phyloP scores from a whole-genome alignment of 1,284 basidiomycete species.

The Irpex rosettiformis region DNA sequence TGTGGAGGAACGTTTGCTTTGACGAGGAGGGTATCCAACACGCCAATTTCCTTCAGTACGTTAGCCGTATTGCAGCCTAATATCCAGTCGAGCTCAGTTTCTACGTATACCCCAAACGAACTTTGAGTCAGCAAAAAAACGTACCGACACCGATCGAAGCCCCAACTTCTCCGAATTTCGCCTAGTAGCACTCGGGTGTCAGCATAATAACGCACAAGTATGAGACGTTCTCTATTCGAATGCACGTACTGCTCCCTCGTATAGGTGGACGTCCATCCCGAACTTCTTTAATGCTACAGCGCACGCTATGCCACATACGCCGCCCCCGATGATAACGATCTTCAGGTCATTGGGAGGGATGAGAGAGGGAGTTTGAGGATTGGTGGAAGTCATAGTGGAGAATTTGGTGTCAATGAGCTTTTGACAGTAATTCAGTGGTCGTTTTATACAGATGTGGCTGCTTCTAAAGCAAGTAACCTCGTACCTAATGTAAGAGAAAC shows the following conservation, averaged over 20 bases:
- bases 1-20: constrained; percentile 29
- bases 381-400: not conserved
- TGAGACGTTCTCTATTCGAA: not conserved
- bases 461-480: not conserved
- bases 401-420: no score
- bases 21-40: constrained; percentile 38
- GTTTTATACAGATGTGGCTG: no score
- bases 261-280: constrained; percentile 18
- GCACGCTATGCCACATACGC: constrained; percentile 16
- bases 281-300: constrained; percentile 16
- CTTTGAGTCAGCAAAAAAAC: not conserved
- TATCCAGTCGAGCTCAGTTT: not conserved
- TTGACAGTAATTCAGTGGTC: no score
- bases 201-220: not conserved
- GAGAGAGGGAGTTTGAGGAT: not conserved
- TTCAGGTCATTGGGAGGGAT: not conserved
- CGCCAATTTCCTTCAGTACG: constrained; percentile 38
- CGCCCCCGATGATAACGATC: constrained; percentile 20
- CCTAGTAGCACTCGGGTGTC: constrained; percentile 18
- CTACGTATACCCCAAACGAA: no score
- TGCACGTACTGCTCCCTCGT: constrained; percentile 19
- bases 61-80: constrained; percentile 47
- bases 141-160: constrained; percentile 49
- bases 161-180: constrained; percentile 45
- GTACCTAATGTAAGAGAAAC: not conserved